phyloP scores from a whole-genome alignment of 2,329 filamentous ascomycete species.

The Cladorrhinum sp. region DNA sequence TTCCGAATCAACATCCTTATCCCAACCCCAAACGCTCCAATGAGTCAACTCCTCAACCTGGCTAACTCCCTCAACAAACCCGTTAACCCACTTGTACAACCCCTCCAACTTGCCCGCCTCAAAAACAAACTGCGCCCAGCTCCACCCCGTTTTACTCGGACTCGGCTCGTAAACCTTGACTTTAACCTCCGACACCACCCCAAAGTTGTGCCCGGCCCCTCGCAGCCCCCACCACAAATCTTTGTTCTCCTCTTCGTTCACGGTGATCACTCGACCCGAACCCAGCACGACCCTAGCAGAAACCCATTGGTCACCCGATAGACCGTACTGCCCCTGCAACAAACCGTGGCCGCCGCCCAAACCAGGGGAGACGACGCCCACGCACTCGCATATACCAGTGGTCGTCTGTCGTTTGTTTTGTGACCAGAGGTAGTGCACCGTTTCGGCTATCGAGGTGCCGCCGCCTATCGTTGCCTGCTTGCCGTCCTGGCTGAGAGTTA shows the following conservation, averaged over 20 bases:
- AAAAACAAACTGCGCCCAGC: slow-evolving; percentile 12
- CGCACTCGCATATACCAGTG: not conserved
- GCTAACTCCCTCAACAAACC: slow-evolving; percentile 7
- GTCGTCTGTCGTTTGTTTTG: not conserved
- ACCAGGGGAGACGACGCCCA: not conserved
- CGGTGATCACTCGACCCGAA: not conserved
- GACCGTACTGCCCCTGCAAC: not conserved
- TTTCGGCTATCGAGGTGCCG: not conserved
- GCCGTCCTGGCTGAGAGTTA: not conserved
- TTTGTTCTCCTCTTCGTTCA: not conserved
- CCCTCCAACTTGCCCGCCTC: slow-evolving; percentile 14
- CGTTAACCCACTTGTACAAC: slow-evolving; percentile 8
- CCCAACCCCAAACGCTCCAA: slow-evolving; percentile 7
- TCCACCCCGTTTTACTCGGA: slow-evolving; percentile 10
- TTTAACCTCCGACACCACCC: not conserved
- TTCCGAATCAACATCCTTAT: slow-evolving; percentile 4
- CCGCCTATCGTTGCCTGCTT: not conserved
- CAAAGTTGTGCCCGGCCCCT: slow-evolving; percentile 3
- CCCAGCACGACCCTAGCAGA: not conserved
- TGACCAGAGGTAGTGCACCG: not conserved
- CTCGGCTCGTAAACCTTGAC: slow-evolving; percentile 12
- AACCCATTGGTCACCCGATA: not conserved
- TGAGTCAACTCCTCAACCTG: slow-evolving; percentile 1
- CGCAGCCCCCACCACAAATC: slow-evolving; percentile 4
- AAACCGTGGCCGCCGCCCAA: not conserved